Percentiles rank a stretch among this genome's conserved stretches.
phyloP scores from a whole-genome alignment of 1,284 basidiomycete genomes.

The Naganishia sp. region DNA sequence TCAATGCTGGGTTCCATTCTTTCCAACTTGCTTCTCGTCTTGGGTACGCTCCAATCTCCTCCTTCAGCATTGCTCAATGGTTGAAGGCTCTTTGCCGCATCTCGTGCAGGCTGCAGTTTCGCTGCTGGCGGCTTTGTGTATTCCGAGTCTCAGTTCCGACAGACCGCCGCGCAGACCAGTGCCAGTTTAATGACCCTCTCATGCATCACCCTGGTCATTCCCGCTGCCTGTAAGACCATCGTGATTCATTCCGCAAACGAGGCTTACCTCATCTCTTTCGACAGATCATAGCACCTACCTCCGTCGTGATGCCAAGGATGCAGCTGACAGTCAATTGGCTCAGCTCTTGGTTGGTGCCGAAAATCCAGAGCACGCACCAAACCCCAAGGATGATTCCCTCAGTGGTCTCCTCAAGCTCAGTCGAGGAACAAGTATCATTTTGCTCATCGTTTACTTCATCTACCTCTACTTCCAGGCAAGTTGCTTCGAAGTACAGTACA shows the following conservation, averaged over 20 bases:
- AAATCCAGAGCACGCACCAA: conserved; percentile 37
- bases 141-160: conserved; percentile 71
- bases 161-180: conserved; percentile 80
- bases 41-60: conserved; percentile 59
- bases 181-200: conserved; percentile 78
- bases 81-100: neutral
- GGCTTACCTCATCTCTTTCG: neutral
- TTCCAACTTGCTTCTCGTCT: conserved; percentile 83
- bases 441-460: conserved; percentile 76
- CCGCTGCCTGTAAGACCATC: conserved; percentile 75
- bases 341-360: conserved; percentile 29
- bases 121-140: conserved; percentile 61
- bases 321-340: conserved; percentile 21
- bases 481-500: neutral
- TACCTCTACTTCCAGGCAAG: conserved; percentile 76
- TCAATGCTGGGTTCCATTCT: conserved; percentile 66
- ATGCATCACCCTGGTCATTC: conserved; percentile 85
- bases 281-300: conserved; percentile 40
- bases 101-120: neutral
- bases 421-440: conserved; percentile 76
- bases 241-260: neutral
- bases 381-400: conserved; percentile 48
- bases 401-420: conserved; percentile 73
- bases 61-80: neutral
- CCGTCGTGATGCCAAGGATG: conserved; percentile 20